Base-by-base conservation (phyloP, 441 rosid species). In the Populus trichocarpa region DNA sequence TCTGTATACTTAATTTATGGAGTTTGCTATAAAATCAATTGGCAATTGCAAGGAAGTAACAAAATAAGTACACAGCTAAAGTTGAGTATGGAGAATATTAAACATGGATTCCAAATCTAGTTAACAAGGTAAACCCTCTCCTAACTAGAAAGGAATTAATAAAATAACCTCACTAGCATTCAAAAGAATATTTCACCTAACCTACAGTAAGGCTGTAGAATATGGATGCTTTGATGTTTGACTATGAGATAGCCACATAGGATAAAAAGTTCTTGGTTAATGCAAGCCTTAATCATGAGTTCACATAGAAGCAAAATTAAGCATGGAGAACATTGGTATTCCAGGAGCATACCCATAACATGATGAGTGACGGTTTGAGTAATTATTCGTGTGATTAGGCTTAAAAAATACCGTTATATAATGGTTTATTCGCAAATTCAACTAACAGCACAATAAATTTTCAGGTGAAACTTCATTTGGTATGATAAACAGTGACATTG, bases 81-180 rank as follows among this genome's bases (percentile, higher is more conserved):
- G 20, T 28, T 8, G 14, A 8, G 5, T 1, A 3, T 28, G 8
- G 42, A 2, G 38, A 46, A 18, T 53, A 72, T 18, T 38, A 67
- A 75, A 71, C 20, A 16, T 72, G 66, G 42, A 46, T 26, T 67
- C 64, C 78, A 67, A 28, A 3, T 46, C 35, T 64, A 67, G n/a
- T 57, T 26, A 67, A 50, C 28, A 28, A 42, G 33, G 14, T 7
- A 16, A 46, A 13, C 26, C 65, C 38, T 46, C 66, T 23, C 30
- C 57, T 10, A 11, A 26, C 33, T 28, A 4, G 26, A 30, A 57
- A 72, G 74, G 57, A 72, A 9, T 18, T 50, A 30, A 20, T 23
- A 22, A 36, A 38, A 64, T 50, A 33, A 64, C n/a, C 32, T 64
- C 42, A 18, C 63, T 53, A 18, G 22, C 75, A 40, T n/a, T 50